Percentiles rank a stretch among this genome's conserved stretches.
These are phyloP conservation scores for Tetragonia tetragonoides DNA, from an alignment of 148 eudicot genomes.

Conservation along the genomic window DNA sequence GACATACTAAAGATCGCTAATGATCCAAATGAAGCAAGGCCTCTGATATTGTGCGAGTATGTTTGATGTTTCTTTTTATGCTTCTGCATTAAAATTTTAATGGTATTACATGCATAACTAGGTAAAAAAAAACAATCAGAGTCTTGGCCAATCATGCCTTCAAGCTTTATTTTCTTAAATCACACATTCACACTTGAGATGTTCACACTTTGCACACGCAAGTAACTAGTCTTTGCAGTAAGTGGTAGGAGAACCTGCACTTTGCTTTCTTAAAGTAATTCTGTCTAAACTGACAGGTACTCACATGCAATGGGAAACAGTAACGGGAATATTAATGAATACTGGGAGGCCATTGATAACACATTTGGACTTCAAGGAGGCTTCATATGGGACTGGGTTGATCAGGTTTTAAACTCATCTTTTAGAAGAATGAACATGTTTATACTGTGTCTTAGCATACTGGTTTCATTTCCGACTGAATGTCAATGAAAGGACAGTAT, in stretches of 20 bases:
- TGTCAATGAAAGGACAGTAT: background rate
- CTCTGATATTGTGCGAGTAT: slow-evolving; percentile 97
- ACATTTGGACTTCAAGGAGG: slow-evolving; percentile 99
- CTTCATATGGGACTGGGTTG: slow-evolving; percentile 99
- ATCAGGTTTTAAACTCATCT: slow-evolving; percentile 50
- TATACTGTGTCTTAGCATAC: background rate
- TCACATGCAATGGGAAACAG: slow-evolving; percentile 99
- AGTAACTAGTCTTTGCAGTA: too few relatives aligned
- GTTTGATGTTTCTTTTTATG: slow-evolving; percentile 27
- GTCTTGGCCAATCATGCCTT: background rate
- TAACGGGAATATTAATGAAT: slow-evolving; percentile 76
- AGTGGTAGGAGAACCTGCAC: background rate
- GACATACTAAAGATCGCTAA: slow-evolving; percentile 77
- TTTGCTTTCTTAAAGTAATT: background rate
- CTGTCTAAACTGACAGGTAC: slow-evolving; percentile 47
- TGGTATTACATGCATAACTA: background rate
- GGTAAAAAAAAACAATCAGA: background rate
- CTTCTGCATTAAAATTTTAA: background rate
- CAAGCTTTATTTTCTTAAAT: background rate
- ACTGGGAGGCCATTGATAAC: slow-evolving; percentile 95
- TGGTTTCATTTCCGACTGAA: background rate
- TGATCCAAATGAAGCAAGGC: slow-evolving; percentile 84
- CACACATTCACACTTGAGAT: background rate
- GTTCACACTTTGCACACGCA: too few relatives aligned
- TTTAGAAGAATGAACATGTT: background rate